A percentile compares a stretch with the other conserved stretches of the same genome.
Evolutionary conservation across 768 basidiomycete genomes (phyloP).

Genomic region (Daedaleopsis nitida): DNA sequence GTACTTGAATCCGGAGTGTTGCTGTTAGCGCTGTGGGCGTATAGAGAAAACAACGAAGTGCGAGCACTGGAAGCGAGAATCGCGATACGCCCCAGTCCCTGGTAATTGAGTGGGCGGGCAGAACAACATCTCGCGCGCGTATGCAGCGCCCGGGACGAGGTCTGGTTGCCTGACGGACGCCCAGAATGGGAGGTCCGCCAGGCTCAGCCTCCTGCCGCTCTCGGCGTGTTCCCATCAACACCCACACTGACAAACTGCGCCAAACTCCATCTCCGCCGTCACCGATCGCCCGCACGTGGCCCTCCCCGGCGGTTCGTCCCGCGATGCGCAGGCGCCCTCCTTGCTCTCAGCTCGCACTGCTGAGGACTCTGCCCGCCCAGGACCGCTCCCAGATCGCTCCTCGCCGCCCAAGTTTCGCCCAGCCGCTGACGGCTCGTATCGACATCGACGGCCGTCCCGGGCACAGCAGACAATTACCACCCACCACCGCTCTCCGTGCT

Average conservation of each 20-base stretch:
- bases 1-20: constrained; percentile 8
- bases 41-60: constrained; percentile 6
- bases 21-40: constrained; percentile 10
- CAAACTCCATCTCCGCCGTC: constrained; percentile 5
- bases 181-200: background rate
- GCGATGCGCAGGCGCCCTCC: background rate
- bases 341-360: background rate
- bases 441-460: background rate
- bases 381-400: background rate
- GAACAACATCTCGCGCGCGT: background rate
- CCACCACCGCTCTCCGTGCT: background rate
- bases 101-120: background rate
- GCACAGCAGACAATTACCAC: background rate
- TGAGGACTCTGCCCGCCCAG: background rate
- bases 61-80: constrained; percentile 2
- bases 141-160: background rate
- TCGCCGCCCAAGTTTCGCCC: constrained; percentile 1
- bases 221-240: background rate
- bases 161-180: background rate
- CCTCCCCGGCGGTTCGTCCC: background rate
- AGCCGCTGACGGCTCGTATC: background rate
- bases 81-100: background rate
- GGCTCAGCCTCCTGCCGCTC: background rate
- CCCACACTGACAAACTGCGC: constrained; percentile 13
- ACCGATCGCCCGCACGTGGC: background rate